Evolutionary conservation across 257 asterid species (phyloP), one percentile per base, ranked within the genome.

Genomic region (Ballota nigra): DNA sequence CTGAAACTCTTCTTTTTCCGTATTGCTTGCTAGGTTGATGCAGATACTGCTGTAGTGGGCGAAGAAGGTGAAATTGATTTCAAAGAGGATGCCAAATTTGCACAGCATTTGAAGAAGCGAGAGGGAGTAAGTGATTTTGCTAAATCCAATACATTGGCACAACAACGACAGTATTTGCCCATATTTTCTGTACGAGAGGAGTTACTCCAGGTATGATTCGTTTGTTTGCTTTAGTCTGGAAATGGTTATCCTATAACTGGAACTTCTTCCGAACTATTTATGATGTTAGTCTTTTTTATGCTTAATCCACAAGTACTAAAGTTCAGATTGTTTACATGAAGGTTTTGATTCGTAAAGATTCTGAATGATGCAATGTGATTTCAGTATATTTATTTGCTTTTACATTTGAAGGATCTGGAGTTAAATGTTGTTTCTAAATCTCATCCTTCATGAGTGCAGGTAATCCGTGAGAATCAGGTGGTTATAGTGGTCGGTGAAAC

Each of bases 401-500:
- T 31, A 45, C 19, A 23, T 36, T 15, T 6, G 31, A 28, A 24
- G 49, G 49, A 3, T 47, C 51, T 26, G 60, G 20, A 43, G 33
- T 57, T 22, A 36, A 24, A 26, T 28, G n/a, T 58, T 31, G 34
- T 45, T 55, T 15, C 47, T 71, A 40, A 70, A 9, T 47, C 23
- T 34, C 23, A 11, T 66, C 47, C 33, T 68, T 51, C 52, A 13
- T 28, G 16, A 68, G 33, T 83, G 79, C 78, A 95, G 99, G 96
- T 95, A 76, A 63, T 95, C 52, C 98, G 95, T 5, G 99, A 95
- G 79, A 95, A 95, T 78, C 99, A 95, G 77, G 97, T 95, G 66
- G 89, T 92, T 66, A 89, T 95, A 5, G 99, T 95, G 45, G 99
- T 95, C 71, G 98, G 99, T 69, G 99, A 95, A 83, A 95, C 99